Evolutionary conservation across 768 basidiomycete genomes (phyloP).

Genomic region (Suillus clintonianus): DNA sequence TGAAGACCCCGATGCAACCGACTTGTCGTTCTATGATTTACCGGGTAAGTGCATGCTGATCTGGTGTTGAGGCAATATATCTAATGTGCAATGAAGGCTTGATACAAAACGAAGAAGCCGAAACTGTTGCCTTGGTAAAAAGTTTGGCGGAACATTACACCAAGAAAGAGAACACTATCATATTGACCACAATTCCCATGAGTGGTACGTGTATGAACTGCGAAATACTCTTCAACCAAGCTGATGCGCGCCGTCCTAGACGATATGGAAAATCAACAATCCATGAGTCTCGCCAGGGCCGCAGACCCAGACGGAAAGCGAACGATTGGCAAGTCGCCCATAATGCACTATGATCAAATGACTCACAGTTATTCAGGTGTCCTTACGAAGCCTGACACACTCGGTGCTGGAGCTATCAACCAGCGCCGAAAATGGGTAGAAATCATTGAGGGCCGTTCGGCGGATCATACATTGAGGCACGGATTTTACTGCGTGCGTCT

Average conservation of each 20-base stretch:
- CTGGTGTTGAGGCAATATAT: background rate
- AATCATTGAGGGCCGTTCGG: slow-evolving; percentile 38
- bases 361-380: slow-evolving; percentile 40
- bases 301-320: slow-evolving; percentile 48
- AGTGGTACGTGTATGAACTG: slow-evolving; percentile 36
- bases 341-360: background rate
- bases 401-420: slow-evolving; percentile 39
- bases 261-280: slow-evolving; percentile 62
- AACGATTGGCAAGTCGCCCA: slow-evolving; percentile 47
- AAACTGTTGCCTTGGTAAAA: slow-evolving; percentile 46
- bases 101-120: slow-evolving; percentile 48
- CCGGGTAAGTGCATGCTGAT: slow-evolving; percentile 30
- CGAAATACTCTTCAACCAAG: background rate
- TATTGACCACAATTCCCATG: slow-evolving; percentile 56
- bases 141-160: slow-evolving; percentile 53
- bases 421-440: slow-evolving; percentile 43
- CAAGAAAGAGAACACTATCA: slow-evolving; percentile 47
- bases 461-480: slow-evolving; percentile 36
- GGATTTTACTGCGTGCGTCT: slow-evolving; percentile 48
- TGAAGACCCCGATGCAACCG: slow-evolving; percentile 39
- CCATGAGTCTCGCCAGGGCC: slow-evolving; percentile 46
- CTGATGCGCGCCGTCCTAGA: slow-evolving; percentile 32
- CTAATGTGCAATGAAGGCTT: slow-evolving; percentile 36
- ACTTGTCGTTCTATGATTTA: slow-evolving; percentile 42
- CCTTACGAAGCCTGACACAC: slow-evolving; percentile 55